A percentile compares a stretch with the other conserved stretches of the same genome.
These are phyloP conservation scores for Fusarium xyrophilum DNA, from an alignment of 2,329 filamentous ascomycete species.

Conservation along the genomic window DNA sequence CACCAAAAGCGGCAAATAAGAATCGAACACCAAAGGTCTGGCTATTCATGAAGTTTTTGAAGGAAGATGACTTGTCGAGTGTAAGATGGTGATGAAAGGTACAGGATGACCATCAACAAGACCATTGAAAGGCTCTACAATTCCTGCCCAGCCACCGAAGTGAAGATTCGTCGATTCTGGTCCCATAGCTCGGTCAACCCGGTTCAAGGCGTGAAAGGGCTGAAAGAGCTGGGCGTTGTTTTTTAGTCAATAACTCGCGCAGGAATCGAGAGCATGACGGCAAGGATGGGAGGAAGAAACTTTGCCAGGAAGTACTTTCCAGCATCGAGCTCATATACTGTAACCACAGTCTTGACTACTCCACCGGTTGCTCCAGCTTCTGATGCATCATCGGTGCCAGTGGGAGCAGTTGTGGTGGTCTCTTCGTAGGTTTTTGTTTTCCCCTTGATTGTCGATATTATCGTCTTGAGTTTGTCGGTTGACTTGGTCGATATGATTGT, in stretches of 20 bases:
- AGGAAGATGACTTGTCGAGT: conserved; percentile 42
- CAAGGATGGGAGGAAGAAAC: conserved; percentile 52
- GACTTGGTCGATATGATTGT: conserved; percentile 27
- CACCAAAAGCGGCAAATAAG: conserved; percentile 52
- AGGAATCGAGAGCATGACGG: conserved; percentile 51
- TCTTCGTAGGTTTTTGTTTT: conserved; percentile 29
- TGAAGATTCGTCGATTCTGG: conserved; percentile 53
- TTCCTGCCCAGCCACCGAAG: conserved; percentile 48
- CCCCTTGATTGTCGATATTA: conserved; percentile 30
- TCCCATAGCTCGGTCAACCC: conserved; percentile 48
- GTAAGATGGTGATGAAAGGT: conserved; percentile 41
- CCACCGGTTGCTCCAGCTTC: conserved; percentile 9
- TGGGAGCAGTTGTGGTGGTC: conserved; percentile 25
- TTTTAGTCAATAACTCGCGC: conserved; percentile 54
- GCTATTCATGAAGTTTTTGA: conserved; percentile 50
- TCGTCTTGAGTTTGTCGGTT: conserved; percentile 19
- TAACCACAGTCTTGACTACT: conserved; percentile 13
- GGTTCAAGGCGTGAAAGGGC: conserved; percentile 55
- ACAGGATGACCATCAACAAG: conserved; percentile 43
- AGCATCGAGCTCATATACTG: conserved; percentile 32
- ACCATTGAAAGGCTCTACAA: conserved; percentile 46
- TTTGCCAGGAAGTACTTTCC: conserved; percentile 51
- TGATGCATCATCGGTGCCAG: conserved; percentile 8
- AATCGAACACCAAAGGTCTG: conserved; percentile 55
- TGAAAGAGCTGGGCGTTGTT: conserved; percentile 53